Conservation (phyloP, 2,329 filamentous ascomycete species). For the Albifimbria verrucaria region DNA sequence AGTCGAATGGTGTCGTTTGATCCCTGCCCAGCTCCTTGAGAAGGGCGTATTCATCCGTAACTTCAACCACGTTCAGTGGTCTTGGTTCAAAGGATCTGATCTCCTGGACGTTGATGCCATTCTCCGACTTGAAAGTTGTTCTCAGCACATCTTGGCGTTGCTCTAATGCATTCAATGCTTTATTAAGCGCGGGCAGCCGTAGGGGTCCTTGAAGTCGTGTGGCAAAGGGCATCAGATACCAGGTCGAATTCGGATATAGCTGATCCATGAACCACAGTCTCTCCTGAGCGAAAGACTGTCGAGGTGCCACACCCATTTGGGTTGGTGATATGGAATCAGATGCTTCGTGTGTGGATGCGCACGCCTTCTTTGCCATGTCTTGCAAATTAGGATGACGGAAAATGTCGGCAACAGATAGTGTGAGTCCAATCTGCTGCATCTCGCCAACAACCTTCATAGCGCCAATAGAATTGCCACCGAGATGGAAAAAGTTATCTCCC, state of each 20-base stretch:
- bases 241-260: slow-evolving; percentile 4
- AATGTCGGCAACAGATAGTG: neutral
- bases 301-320: too few relatives aligned
- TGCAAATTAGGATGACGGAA: neutral
- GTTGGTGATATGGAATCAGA: too few relatives aligned
- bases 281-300: slow-evolving; percentile 11
- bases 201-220: slow-evolving; percentile 6
- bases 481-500: slow-evolving; percentile 19
- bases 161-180: slow-evolving; percentile 8
- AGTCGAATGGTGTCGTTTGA: too few relatives aligned
- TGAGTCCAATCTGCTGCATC: neutral
- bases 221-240: slow-evolving; percentile 8
- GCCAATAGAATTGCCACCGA: slow-evolving; percentile 23
- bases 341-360: neutral
- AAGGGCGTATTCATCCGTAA: too few relatives aligned
- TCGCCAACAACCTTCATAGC: neutral
- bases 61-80: neutral
- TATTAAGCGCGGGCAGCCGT: slow-evolving; percentile 1
- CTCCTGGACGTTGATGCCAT: slow-evolving; percentile 4
- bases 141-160: slow-evolving; percentile 10
- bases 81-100: neutral
- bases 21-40: too few relatives aligned
- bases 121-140: slow-evolving; percentile 6
- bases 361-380: neutral
- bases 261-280: slow-evolving; percentile 12